Evolutionary conservation across 2,329 filamentous ascomycete species (phyloP).

Genomic region (Aureobasidium sp.): DNA sequence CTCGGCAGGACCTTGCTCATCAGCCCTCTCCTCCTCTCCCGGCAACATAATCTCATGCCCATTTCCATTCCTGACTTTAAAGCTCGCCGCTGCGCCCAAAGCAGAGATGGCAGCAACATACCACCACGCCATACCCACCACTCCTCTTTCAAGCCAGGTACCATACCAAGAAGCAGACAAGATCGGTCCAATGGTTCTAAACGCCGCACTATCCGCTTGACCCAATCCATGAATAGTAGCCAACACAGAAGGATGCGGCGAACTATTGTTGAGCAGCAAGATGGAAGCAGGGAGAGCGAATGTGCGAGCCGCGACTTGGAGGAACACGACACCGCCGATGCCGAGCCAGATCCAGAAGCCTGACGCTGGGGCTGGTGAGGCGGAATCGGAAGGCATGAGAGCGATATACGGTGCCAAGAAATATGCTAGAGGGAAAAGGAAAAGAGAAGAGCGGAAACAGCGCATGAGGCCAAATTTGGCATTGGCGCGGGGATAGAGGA

Average conservation of each 20-base stretch:
- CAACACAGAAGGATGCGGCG: constrained; percentile 47
- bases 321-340: constrained; percentile 53
- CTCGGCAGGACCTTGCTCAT: neutral
- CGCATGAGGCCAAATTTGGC: constrained; percentile 57
- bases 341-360: constrained; percentile 56
- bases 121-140: constrained; percentile 53
- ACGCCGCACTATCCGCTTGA: constrained; percentile 46
- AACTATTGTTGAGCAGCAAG: constrained; percentile 52
- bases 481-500: constrained; percentile 62
- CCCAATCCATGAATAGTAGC: constrained; percentile 53
- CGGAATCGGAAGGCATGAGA: constrained; percentile 50
- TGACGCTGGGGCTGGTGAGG: constrained; percentile 41
- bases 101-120: constrained; percentile 46
- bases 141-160: constrained; percentile 43
- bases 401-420: constrained; percentile 62
- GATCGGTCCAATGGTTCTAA: constrained; percentile 49
- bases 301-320: constrained; percentile 66
- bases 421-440: constrained; percentile 64
- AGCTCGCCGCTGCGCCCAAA: constrained; percentile 50
- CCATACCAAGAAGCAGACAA: constrained; percentile 48
- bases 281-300: constrained; percentile 53
- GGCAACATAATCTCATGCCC: constrained; percentile 53
- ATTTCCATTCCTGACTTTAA: constrained; percentile 56
- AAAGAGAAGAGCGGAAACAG: constrained; percentile 60
- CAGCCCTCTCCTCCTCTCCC: constrained; percentile 32